Evolutionary conservation across 352 stramenopile genomes (phyloP).

Genomic region (Phytophthora tubulina): DNA sequence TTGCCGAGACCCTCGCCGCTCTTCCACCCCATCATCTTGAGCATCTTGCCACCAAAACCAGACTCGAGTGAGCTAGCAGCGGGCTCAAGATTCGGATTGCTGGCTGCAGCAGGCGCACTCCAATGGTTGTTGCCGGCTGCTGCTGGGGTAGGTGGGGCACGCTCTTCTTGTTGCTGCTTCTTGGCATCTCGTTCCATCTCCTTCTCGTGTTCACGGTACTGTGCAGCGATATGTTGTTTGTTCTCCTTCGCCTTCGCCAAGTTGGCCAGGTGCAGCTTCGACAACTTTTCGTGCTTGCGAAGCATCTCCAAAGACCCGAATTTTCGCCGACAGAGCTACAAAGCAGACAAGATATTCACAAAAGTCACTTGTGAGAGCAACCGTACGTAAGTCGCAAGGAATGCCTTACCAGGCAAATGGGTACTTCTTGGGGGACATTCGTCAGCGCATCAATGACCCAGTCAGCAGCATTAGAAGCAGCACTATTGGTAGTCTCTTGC

Average conservation of each 20-base stretch:
- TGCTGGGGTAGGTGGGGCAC: neutral
- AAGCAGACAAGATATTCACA: neutral
- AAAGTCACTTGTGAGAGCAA: neutral
- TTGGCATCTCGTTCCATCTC: conserved; percentile 48
- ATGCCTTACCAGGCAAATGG: conserved; percentile 82
- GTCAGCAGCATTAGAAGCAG: conserved; percentile 16
- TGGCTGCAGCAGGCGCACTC: conserved; percentile 2
- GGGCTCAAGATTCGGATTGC: conserved; percentile 16
- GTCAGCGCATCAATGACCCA: conserved; percentile 51
- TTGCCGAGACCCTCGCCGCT: conserved; percentile 85
- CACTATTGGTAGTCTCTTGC: neutral
- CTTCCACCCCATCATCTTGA: conserved; percentile 92
- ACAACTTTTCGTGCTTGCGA: conserved; percentile 83
- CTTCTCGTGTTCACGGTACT: conserved; percentile 72
- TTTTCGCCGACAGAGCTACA: conserved; percentile 82
- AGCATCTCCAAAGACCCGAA: conserved; percentile 80
- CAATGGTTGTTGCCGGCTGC: conserved; percentile 2
- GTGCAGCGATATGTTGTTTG: conserved; percentile 67
- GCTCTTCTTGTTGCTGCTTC: conserved; percentile 40
- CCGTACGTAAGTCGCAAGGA: neutral
- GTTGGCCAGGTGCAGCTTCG: conserved; percentile 79
- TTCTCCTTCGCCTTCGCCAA: conserved; percentile 80
- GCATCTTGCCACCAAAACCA: conserved; percentile 86
- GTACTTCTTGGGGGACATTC: conserved; percentile 60
- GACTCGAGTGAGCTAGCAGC: conserved; percentile 48